These are phyloP conservation scores for Cornus controversa DNA, from an alignment of 148 eudicot genomes.

Conservation along the genomic window DNA sequence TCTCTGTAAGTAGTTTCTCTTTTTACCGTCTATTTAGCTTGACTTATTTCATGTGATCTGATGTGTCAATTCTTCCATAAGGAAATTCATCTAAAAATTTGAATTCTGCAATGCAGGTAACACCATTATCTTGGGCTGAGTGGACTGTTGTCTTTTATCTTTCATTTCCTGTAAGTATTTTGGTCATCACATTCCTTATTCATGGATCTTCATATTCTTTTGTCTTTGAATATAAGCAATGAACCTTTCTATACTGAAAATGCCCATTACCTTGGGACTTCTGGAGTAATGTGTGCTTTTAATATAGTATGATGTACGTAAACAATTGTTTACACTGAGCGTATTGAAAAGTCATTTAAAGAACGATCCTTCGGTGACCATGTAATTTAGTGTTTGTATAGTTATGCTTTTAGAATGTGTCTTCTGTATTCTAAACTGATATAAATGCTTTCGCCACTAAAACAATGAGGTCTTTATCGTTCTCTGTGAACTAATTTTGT, in stretches of 20 bases:
- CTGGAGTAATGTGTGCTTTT: background rate
- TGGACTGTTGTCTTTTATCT: slow-evolving; percentile 89
- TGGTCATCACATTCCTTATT: slow-evolving; percentile 5
- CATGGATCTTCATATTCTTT: background rate
- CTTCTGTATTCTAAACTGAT: too few species aligned
- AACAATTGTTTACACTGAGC: too few species aligned
- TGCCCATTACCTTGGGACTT: background rate
- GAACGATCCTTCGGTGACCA: too few species aligned
- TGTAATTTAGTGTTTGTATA: too few species aligned
- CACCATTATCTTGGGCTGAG: slow-evolving; percentile 90
- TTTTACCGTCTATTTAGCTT: background rate
- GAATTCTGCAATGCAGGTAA: slow-evolving; percentile 58
- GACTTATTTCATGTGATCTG: background rate
- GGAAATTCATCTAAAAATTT: slow-evolving; percentile 4
- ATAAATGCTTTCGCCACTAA: background rate
- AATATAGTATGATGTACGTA: background rate
- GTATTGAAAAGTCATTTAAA: too few species aligned
- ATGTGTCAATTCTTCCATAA: background rate
- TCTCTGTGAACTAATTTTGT: background rate
- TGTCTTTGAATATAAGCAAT: background rate
- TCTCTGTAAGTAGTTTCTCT: slow-evolving; percentile 69
- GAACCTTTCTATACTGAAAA: background rate
- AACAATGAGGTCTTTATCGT: background rate
- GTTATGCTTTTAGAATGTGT: too few species aligned
- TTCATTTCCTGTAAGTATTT: slow-evolving; percentile 86